Evolutionary conservation across 1,284 basidiomycete species (phyloP), one percentile per base, ranked within the genome.

Genomic region (Chiua sp.): DNA sequence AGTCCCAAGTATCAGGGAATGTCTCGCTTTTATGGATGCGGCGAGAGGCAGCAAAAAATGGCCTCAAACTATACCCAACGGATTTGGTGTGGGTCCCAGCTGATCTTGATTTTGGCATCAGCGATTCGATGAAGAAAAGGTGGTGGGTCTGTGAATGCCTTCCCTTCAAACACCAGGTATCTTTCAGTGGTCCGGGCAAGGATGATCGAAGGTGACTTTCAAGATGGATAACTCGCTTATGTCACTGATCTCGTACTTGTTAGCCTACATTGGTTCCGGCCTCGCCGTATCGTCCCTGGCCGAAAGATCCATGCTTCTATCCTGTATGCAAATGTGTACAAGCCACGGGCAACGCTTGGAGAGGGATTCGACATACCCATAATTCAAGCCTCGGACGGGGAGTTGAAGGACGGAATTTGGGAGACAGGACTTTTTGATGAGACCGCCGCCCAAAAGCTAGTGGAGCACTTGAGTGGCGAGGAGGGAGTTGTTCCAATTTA

Each of bases 281-380:
- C 71, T 15, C 71, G 70, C 23, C 64, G 65, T 37, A 72, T 71
- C 33, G 66, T 71, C 47, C 71, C 69, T 2, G 70, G 71, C 18
- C 70, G 73, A 52, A 71, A 69, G 26, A 39, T 74, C 1, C 71
- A 72, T 20, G 70, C 66, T 12, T 75, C 71, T 0, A 55, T 75
- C 47, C 39, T 75, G 22, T 73, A 60, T 57, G 68, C 61, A 7
- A 71, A 67, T 3, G 44, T 56, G 5, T 72, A 72, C 47, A 57
- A 55, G 20, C 71, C 72, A 16, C 54, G 11, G 4, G 74, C 71
- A 13, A 63, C 62, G 3, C 50, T 73, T 1, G 72, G 71, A 49
- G 63, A 69, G 10, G 73, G 70, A 13, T 74, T 71, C 33, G 67
- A 69, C 6, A 62, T 73, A 51, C 63, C 70, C 4, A 51, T 63